Evolutionary conservation across 169 alveolate species (phyloP).

Genomic region (Babesia caballi): DNA sequence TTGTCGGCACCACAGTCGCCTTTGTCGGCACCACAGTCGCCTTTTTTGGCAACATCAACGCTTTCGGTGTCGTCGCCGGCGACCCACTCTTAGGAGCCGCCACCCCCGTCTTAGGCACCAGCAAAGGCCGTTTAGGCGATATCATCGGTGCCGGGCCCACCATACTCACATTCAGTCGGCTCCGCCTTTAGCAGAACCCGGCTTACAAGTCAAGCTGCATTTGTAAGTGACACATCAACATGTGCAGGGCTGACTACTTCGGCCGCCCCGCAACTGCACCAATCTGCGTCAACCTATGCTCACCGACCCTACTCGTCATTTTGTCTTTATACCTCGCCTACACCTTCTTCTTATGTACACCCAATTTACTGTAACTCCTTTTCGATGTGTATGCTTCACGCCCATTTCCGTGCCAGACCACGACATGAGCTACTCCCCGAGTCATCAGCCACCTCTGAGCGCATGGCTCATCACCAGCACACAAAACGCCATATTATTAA

Average conservation of each 20-base stretch:
- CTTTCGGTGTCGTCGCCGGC: neutral
- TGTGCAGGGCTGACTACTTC: neutral
- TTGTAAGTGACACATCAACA: too few relatives aligned
- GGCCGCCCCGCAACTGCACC: conserved; percentile 10
- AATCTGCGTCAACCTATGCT: conserved; percentile 30
- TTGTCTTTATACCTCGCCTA: too few relatives aligned
- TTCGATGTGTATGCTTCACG: too few relatives aligned
- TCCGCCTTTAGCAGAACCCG: neutral
- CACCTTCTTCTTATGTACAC: too few relatives aligned
- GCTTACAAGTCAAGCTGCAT: neutral
- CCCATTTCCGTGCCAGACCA: too few relatives aligned
- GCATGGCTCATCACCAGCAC: too few relatives aligned
- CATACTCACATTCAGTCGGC: neutral
- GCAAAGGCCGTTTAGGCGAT: conserved; percentile 14
- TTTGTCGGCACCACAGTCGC: neutral
- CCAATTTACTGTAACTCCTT: too few relatives aligned
- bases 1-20: neutral
- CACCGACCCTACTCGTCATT: too few relatives aligned
- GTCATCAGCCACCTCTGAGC: too few relatives aligned
- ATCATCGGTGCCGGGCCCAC: neutral
- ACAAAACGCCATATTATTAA: too few relatives aligned
- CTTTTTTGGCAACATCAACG: neutral
- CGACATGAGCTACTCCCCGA: too few relatives aligned
- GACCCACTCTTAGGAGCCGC: neutral
- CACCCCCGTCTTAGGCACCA: conserved; percentile 11